phyloP scores from a whole-genome alignment of 495 filamentous ascomycete genomes.

The Penicillium paxilli region DNA sequence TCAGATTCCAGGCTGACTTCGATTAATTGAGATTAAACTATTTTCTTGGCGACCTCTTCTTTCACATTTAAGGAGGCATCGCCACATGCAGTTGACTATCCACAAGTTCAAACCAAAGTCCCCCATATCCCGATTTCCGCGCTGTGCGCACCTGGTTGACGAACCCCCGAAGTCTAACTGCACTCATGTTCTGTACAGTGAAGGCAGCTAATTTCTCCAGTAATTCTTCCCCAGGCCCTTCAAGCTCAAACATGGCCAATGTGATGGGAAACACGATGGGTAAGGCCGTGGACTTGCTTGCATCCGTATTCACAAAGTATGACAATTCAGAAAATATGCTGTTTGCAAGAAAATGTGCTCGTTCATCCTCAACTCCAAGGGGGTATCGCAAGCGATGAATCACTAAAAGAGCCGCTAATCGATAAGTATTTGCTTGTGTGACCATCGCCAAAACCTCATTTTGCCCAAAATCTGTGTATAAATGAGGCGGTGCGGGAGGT shows the following conservation, averaged over 20 bases:
- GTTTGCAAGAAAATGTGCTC: slow-evolving; percentile 19
- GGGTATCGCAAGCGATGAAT: slow-evolving; percentile 35
- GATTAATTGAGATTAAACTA: background rate
- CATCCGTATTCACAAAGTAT: slow-evolving; percentile 18
- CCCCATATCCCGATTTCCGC: slow-evolving; percentile 18
- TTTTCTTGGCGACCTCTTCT: background rate
- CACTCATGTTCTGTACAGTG: slow-evolving; percentile 23
- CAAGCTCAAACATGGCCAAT: slow-evolving; percentile 29
- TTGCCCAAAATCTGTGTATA: slow-evolving; percentile 18
- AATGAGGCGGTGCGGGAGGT: slow-evolving; percentile 14
- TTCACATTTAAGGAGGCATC: slow-evolving; percentile 19
- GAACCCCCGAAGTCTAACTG: slow-evolving; percentile 22
- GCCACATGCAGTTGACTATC: slow-evolving; percentile 28
- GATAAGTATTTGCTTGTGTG: slow-evolving; percentile 35
- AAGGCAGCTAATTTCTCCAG: slow-evolving; percentile 19
- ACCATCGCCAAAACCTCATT: slow-evolving; percentile 28
- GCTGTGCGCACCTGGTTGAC: slow-evolving; percentile 22
- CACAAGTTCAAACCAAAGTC: slow-evolving; percentile 30
- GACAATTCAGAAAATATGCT: slow-evolving; percentile 26
- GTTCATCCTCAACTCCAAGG: slow-evolving; percentile 23
- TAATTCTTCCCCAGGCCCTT: slow-evolving; percentile 24
- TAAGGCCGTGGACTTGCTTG: slow-evolving; percentile 18
- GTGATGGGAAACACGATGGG: slow-evolving; percentile 28
- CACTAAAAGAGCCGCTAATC: slow-evolving; percentile 28
- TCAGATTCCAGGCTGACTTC: slow-evolving; percentile 1